These are phyloP conservation scores for Aegilops speltoides DNA, from an alignment of 176 grass and related monocot genomes.

Conservation along the genomic window DNA sequence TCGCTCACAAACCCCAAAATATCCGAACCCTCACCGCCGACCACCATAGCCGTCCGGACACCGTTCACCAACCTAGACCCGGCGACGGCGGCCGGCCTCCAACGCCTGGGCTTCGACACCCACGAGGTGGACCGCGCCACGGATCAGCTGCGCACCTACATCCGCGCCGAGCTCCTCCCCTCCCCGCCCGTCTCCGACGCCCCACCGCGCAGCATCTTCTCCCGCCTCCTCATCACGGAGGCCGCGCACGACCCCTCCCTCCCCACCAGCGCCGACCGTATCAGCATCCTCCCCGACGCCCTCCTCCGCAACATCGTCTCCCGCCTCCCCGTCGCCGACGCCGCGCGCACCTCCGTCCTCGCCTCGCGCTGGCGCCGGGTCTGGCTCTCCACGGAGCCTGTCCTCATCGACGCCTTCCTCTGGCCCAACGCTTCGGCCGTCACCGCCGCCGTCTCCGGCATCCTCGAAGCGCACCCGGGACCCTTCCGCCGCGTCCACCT, in stretches of 20 bases:
- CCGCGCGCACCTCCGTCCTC: not conserved
- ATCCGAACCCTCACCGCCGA: not conserved
- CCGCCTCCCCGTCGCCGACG: slow-evolving; percentile 8
- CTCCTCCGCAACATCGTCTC: slow-evolving; percentile 11
- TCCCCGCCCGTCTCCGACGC: too few relatives aligned
- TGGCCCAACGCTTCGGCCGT: not conserved
- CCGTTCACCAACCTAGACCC: not conserved
- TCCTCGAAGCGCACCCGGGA: not conserved
- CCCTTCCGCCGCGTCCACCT: not conserved
- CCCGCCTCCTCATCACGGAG: not conserved
- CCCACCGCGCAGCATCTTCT: not conserved
- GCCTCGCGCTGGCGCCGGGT: not conserved
- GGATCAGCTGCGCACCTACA: not conserved
- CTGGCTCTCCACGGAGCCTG: not conserved
- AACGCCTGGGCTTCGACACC: not conserved
- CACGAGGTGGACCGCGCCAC: not conserved
- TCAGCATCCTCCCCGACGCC: not conserved
- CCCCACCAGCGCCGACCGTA: not conserved
- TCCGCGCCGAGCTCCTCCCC: not conserved
- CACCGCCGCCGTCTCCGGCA: not conserved
- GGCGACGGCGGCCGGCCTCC: not conserved
- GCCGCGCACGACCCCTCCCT: too few relatives aligned
- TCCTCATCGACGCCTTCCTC: not conserved
- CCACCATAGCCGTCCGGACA: not conserved
- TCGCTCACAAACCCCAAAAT: not conserved